Percentiles rank a stretch among this genome's conserved stretches.
Conservation (phyloP, 768 basidiomycete species). For the Tulasnella sp. region DNA sequence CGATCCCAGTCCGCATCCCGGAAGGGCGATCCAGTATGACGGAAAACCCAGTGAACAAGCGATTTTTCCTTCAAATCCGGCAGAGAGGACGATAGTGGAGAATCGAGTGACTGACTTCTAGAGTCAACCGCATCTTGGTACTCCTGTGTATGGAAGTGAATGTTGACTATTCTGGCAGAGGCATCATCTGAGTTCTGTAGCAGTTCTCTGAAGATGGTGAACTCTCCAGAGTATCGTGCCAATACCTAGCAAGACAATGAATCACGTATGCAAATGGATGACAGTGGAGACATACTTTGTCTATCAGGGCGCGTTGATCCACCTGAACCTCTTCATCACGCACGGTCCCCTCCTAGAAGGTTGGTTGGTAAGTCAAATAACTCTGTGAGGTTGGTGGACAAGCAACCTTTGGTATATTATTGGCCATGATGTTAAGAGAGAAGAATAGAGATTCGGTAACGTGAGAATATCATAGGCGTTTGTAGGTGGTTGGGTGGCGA, state of each 20-base stretch:
- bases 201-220: constrained; percentile 77
- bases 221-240: constrained; percentile 89
- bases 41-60: constrained; percentile 69
- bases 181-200: constrained; percentile 92
- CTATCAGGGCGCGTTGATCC: constrained; percentile 91
- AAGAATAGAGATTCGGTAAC: no score
- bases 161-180: constrained; percentile 58
- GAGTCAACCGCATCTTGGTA: neutral
- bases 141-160: constrained; percentile 53
- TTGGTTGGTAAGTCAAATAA: no score
- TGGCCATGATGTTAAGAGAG: no score
- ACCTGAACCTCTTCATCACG: constrained; percentile 46
- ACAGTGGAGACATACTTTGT: constrained; percentile 37
- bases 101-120: constrained; percentile 35
- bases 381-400: no score
- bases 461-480: no score
- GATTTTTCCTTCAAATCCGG: constrained; percentile 50
- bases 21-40: constrained; percentile 77
- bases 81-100: constrained; percentile 22
- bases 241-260: constrained; percentile 38
- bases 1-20: constrained; percentile 77
- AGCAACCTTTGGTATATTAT: no score
- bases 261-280: neutral
- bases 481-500: no score
- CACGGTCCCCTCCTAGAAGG: constrained; percentile 20